Evolutionary conservation across 139 green algal species (phyloP), one percentile per base, ranked within the genome.

Genomic region (Coelastrella sp.): DNA sequence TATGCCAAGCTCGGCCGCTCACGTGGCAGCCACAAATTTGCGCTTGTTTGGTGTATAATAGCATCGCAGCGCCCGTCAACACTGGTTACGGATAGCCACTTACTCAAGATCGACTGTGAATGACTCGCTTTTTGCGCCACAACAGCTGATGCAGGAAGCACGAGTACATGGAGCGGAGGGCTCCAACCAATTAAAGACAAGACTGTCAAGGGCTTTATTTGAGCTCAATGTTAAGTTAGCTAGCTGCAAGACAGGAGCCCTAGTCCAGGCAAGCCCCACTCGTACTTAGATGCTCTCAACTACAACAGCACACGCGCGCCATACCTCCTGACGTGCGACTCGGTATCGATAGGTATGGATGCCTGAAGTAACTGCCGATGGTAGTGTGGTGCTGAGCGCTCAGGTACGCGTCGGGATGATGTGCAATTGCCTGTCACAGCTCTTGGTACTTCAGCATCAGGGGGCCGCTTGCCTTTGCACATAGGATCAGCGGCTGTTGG

Each of bases 321-420:
- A 15, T 0, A 20, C 57, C 49, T 83, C 35, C 20, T 49, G 3
- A 49, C 35, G 35, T 49, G 35, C 35, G 35, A 49, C 35, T 70
- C 63, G 19, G 24, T 76, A 27, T 76, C 22, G 35, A 20, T 92
- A 96, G 94, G 90, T 96, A 8, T 96, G 94, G 94, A 94, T 95
- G 94, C 94, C 94, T 15, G 92, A 95, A 85, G 59, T 89, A 6
- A 82, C 57, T 6, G 82, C 80, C 7, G 89, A 95, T 76, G 94
- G 94, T 22, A 90, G 87, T 19, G 78, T 96, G 15, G 92, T 93
- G 8, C 92, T 96, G 4, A 92, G 88, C 25, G 92, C 94, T n/a
- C 85, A 95, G 93, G 93, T 96, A 24, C 25, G 90, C 24, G 22
- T 25, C 17, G 9, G 12, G 12, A 14, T 70, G 63, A 22, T 9